Evolutionary conservation across 176 grass and related monocot species (phyloP).

Genomic region (Oropetium thomaeum): DNA sequence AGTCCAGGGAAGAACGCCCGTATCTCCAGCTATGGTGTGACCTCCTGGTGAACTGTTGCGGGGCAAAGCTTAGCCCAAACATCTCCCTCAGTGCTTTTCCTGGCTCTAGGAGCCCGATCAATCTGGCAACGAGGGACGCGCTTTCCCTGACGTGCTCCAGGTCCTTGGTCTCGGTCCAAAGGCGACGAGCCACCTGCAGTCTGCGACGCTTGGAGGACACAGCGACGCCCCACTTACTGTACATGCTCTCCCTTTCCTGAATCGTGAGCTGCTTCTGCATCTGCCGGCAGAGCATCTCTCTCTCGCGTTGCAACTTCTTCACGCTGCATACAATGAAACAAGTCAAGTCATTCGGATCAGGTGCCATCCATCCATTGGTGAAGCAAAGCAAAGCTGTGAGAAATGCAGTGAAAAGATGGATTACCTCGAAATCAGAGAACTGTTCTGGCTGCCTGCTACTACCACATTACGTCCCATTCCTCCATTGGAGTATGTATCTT

Average conservation of each 20-base stretch:
- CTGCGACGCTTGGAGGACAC: slow-evolving; percentile 74
- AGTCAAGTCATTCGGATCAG: background rate
- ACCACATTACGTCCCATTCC: slow-evolving; percentile 38
- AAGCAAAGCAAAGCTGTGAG: background rate
- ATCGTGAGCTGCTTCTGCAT: slow-evolving; percentile 71
- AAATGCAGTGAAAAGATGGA: slow-evolving; percentile 14
- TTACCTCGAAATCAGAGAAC: slow-evolving; percentile 61
- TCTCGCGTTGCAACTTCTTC: slow-evolving; percentile 77
- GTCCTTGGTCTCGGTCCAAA: slow-evolving; percentile 73
- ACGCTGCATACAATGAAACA: slow-evolving; percentile 45
- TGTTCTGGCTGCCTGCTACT: slow-evolving; percentile 32
- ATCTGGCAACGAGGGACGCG: slow-evolving; percentile 69
- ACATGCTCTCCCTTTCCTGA: slow-evolving; percentile 80
- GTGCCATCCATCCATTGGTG: background rate
- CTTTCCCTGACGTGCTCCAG: slow-evolving; percentile 91
- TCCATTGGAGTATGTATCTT: slow-evolving; percentile 47
- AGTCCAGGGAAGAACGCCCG: slow-evolving; percentile 53
- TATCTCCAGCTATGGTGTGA: slow-evolving; percentile 71
- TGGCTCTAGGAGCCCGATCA: slow-evolving; percentile 79
- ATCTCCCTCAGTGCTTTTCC: slow-evolving; percentile 88
- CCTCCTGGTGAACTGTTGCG: slow-evolving; percentile 54
- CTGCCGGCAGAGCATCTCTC: slow-evolving; percentile 82
- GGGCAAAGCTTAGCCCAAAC: slow-evolving; percentile 90
- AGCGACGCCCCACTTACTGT: slow-evolving; percentile 84
- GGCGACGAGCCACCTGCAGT: slow-evolving; percentile 59